Evolutionary conservation across 2,329 filamentous ascomycete species (phyloP).

Genomic region (Epichloe sylvatica): DNA sequence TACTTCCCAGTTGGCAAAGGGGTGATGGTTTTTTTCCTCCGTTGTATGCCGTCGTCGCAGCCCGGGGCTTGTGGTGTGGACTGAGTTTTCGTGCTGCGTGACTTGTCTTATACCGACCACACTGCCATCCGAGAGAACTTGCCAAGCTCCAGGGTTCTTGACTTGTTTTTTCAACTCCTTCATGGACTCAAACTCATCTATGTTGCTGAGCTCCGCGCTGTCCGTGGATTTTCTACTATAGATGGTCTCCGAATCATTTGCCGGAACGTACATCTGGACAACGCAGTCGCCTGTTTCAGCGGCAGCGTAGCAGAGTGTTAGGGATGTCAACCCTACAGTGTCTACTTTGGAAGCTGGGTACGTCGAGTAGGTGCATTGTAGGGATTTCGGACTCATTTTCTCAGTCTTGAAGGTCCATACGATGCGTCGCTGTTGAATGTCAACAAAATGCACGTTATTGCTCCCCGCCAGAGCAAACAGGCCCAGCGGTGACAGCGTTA

Average conservation of each 20-base stretch:
- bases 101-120: constrained; percentile 49
- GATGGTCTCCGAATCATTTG: constrained; percentile 37
- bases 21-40: not conserved
- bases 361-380: constrained; percentile 42
- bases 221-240: constrained; percentile 33
- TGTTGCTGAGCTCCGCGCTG: constrained; percentile 29
- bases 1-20: constrained; percentile 32
- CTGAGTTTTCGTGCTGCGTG: constrained; percentile 7
- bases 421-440: constrained; percentile 29
- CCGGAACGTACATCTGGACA: constrained; percentile 47
- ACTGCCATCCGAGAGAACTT: constrained; percentile 43
- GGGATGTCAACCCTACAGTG: constrained; percentile 41
- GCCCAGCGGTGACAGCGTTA: constrained; percentile 43
- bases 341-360: constrained; percentile 32
- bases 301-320: constrained; percentile 52
- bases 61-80: not conserved
- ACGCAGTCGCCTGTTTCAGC: constrained; percentile 47
- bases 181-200: constrained; percentile 38
- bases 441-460: constrained; percentile 43
- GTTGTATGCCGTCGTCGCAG: constrained; percentile 2
- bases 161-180: constrained; percentile 37
- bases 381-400: constrained; percentile 41
- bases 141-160: constrained; percentile 52
- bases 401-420: constrained; percentile 50
- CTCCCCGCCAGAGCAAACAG: constrained; percentile 47